A percentile compares a stretch with the other conserved stretches of the same genome.
Evolutionary conservation across 2,329 filamentous ascomycete species (phyloP).

Genomic region (Polytolypa hystricis): DNA sequence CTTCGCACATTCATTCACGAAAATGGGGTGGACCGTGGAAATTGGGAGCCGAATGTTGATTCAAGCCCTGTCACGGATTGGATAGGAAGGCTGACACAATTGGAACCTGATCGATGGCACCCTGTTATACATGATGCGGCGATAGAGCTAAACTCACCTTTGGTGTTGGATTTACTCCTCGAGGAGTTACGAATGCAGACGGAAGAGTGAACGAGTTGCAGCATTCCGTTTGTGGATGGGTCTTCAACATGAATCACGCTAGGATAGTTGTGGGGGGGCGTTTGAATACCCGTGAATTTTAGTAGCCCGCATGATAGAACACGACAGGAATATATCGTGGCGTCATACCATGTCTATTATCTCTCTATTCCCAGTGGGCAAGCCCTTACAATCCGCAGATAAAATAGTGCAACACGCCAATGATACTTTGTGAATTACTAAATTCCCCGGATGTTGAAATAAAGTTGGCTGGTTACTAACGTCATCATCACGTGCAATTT

Average conservation of each 20-base stretch:
- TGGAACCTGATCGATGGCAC: slow-evolving; percentile 18
- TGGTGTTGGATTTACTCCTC: slow-evolving; percentile 26
- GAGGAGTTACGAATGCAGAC: slow-evolving; percentile 25
- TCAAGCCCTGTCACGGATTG: slow-evolving; percentile 26
- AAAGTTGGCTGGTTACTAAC: no score
- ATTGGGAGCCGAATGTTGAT: slow-evolving; percentile 29
- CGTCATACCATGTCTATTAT: no score
- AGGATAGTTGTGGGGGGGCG: no score
- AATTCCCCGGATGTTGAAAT: no score
- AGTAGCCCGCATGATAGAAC: background rate
- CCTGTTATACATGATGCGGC: slow-evolving; percentile 19
- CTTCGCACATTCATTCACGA: slow-evolving; percentile 27
- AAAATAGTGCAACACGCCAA: no score
- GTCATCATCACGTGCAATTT: no score
- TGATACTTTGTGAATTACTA: no score
- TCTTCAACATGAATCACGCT: no score
- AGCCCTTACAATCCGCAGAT: no score
- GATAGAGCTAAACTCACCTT: slow-evolving; percentile 6
- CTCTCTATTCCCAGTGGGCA: no score
- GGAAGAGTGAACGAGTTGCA: background rate
- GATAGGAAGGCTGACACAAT: slow-evolving; percentile 22
- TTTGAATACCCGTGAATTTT: no score
- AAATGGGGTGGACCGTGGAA: slow-evolving; percentile 32
- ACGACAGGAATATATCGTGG: no score
- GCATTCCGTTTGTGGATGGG: background rate